These are phyloP conservation scores for Paramecium sexaurelia DNA, from an alignment of 73 alveolate species.

Conservation along the genomic window DNA sequence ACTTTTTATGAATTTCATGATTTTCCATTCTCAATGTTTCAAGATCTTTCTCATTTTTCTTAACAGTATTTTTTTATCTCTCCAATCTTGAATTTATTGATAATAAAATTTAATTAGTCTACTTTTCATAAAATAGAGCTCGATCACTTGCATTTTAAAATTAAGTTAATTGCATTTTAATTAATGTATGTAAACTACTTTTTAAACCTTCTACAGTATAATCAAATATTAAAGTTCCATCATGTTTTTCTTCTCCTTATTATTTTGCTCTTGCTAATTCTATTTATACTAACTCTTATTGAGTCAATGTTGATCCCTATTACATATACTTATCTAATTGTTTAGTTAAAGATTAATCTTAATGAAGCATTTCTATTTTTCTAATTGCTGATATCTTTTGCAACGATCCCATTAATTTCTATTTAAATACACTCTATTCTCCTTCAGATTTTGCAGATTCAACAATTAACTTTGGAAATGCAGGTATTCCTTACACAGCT, in stretches of 20 bases:
- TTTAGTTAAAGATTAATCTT: not conserved
- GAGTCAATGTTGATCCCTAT: conserved; percentile 29
- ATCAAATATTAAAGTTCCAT: conserved; percentile 44
- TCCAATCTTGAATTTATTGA: not conserved
- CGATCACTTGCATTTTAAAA: conserved; percentile 47
- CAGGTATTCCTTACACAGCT: not conserved
- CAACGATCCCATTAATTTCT: conserved; percentile 23
- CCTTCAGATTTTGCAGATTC: not conserved
- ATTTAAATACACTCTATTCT: not conserved
- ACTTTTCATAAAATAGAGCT: conserved; percentile 48
- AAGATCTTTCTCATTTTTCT: conserved; percentile 43
- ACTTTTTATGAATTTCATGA: conserved; percentile 37
- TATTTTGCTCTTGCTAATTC: conserved; percentile 40
- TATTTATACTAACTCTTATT: not conserved
- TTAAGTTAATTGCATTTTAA: conserved; percentile 19
- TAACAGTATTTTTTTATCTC: not conserved
- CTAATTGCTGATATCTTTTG: not conserved
- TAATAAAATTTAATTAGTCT: conserved; percentile 14
- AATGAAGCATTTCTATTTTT: not conserved
- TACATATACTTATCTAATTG: conserved; percentile 45
- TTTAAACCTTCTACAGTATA: conserved; percentile 54
- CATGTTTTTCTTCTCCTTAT: not conserved
- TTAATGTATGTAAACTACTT: conserved; percentile 31
- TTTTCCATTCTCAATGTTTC: conserved; percentile 28
- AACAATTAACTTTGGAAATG: not conserved